Base-by-base conservation (phyloP, 345 rosid species). In the Eucalyptus decipiens region DNA sequence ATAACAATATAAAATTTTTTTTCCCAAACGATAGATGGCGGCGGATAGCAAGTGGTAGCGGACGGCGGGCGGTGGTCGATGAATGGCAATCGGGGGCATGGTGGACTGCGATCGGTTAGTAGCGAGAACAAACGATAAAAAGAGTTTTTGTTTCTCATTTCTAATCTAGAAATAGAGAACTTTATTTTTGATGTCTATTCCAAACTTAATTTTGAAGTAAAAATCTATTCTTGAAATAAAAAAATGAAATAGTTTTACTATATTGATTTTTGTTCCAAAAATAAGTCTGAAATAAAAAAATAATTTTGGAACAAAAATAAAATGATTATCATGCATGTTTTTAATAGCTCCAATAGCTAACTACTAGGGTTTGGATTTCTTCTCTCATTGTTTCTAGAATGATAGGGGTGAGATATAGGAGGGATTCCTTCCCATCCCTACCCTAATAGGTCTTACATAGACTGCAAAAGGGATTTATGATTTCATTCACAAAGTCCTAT, bases 1-100 rank as follows among this genome's bases (percentile, higher is more conserved):
- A 17, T 51, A 51, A 51, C 54, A 51, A 51, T 51, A 51, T 0
- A 51, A 51, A 51, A 51, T 51, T 51, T 17, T 0, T 51, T 2
- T 51, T 50, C 8, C 8, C 21, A 5, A 50, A 50, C 0, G 2
- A 1, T 1, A 50, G 21, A 50, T 16, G 21, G 54, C 0, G 1
- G 2, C 1, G 2, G 4, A 50, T 0, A 6, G 1, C 1, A 0
- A 49, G 18, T 15, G 18, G 18, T 6, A 1, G 19, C 0, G 3
- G 8, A 49, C 0, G 4, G 8, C 1, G 0, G 19, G 1, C 4
- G 1, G 1, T 50, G 54, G 8, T 51, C 0, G 2, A 51, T 0
- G 21, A 0, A 51, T 51, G 54, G 54, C 54, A 51, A 51, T 6
- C 0, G 0, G 0, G 21, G 54, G 54, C 21, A 51, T 17, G 21